A percentile compares a stretch with the other conserved stretches of the same genome.
Evolutionary conservation across 352 stramenopile species (phyloP).

Genomic region (Pythium biforme): DNA sequence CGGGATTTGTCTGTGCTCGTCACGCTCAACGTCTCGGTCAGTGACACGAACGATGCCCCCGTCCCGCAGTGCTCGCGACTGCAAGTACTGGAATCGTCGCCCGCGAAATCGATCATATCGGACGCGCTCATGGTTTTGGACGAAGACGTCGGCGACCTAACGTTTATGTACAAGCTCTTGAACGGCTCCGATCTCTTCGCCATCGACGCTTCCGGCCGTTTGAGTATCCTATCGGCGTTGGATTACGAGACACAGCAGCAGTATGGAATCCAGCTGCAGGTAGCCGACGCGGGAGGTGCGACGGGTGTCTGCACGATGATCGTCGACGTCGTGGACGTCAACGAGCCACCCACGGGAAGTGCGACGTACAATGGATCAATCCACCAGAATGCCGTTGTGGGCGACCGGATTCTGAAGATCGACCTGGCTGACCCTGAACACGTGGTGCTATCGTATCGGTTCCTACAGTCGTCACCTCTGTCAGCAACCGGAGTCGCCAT

Average conservation of each 20-base stretch:
- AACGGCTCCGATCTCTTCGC: slow-evolving; percentile 33
- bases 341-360: slow-evolving; percentile 38
- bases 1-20: slow-evolving; percentile 8
- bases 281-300: slow-evolving; percentile 31
- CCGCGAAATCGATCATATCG: slow-evolving; percentile 16
- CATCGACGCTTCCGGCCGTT: slow-evolving; percentile 30
- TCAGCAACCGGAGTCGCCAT: slow-evolving; percentile 2
- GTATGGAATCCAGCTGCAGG: slow-evolving; percentile 35
- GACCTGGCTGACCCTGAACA: slow-evolving; percentile 22
- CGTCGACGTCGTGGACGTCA: slow-evolving; percentile 39
- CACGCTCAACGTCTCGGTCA: slow-evolving; percentile 17
- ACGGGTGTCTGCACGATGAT: slow-evolving; percentile 35
- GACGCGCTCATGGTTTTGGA: slow-evolving; percentile 27
- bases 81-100: slow-evolving; percentile 27
- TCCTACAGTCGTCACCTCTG: background rate
- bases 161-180: slow-evolving; percentile 25
- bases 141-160: slow-evolving; percentile 27
- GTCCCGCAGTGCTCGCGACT: slow-evolving; percentile 15
- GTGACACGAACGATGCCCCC: slow-evolving; percentile 33
- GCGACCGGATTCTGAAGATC: slow-evolving; percentile 14
- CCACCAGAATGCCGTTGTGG: slow-evolving; percentile 27
- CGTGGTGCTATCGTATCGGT: slow-evolving; percentile 10
- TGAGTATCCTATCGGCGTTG: slow-evolving; percentile 31
- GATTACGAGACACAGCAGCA: slow-evolving; percentile 39
- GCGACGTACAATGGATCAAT: slow-evolving; percentile 35